Conservation (phyloP, 163 green algal genomes). For the Trebouxia gelatinosa region DNA sequence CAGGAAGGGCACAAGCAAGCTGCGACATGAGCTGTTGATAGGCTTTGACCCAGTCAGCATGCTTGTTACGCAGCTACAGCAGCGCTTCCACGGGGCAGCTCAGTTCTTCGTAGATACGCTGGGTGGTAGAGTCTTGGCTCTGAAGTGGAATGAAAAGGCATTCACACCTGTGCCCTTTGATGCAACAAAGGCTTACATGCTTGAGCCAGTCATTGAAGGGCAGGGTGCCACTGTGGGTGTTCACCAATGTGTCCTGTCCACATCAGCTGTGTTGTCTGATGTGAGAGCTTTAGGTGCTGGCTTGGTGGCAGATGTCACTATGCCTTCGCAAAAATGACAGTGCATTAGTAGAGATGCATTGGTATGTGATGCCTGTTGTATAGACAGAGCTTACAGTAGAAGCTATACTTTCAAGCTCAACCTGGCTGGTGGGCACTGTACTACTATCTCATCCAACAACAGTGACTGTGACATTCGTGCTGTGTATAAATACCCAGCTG, state of each 20-base stretch:
- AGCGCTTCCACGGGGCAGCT: conserved; percentile 56
- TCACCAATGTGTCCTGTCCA: background rate
- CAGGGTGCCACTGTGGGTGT: background rate
- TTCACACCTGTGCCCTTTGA: background rate
- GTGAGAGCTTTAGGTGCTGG: background rate
- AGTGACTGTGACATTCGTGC: too few species aligned
- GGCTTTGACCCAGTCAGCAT: conserved; percentile 72
- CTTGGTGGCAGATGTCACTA: too few species aligned
- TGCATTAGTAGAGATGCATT: too few species aligned
- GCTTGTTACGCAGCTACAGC: conserved; percentile 48
- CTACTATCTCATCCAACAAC: too few species aligned
- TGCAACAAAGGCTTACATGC: background rate
- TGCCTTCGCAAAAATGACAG: too few species aligned
- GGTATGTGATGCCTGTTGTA: too few species aligned
- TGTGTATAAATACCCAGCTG: too few species aligned
- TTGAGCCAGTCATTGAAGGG: background rate
- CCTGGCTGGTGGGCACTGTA: too few species aligned
- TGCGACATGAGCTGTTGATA: conserved; percentile 68
- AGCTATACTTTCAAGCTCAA: too few species aligned
- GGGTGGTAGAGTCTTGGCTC: conserved; percentile 50
- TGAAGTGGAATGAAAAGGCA: conserved; percentile 58
- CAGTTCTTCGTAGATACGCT: conserved; percentile 63
- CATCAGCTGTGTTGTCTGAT: background rate
- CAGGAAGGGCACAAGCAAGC: background rate
- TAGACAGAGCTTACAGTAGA: too few species aligned